These are phyloP conservation scores for Pseudocercospora fijiensis DNA, from an alignment of 2,329 filamentous ascomycete species.

Conservation along the genomic window DNA sequence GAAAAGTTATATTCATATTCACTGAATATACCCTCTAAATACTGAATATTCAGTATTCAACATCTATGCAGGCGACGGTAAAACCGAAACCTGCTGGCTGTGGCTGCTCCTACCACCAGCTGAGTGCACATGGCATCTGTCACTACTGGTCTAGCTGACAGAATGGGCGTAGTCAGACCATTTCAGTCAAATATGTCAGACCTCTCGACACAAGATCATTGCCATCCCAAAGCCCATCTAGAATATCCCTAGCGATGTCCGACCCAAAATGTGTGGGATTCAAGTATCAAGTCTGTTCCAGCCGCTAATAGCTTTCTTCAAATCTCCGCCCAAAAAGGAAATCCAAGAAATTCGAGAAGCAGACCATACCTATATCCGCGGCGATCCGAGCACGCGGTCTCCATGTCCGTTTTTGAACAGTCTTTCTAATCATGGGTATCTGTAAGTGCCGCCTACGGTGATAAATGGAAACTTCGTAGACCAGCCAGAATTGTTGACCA, in stretches of 20 bases:
- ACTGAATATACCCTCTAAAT: no score
- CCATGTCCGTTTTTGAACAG: constrained; percentile 38
- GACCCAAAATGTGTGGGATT: background rate
- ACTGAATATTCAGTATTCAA: no score
- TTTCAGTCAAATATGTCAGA: background rate
- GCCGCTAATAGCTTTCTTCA: background rate
- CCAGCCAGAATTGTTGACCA: background rate
- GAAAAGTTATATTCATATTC: no score
- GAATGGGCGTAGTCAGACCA: background rate
- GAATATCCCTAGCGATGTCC: background rate
- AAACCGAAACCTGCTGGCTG: background rate
- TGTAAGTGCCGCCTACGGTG: no score
- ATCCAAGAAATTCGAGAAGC: background rate
- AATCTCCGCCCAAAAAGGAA: background rate
- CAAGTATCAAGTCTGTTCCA: background rate
- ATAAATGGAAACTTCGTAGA: no score
- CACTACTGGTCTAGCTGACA: background rate
- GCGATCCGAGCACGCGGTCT: background rate
- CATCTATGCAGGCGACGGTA: background rate
- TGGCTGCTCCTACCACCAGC: background rate
- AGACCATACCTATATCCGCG: background rate
- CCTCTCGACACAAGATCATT: background rate
- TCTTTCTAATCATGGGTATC: constrained; percentile 38
- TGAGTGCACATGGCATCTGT: background rate
- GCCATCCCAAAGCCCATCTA: background rate